Evolutionary conservation across 805 yeast species (phyloP), one percentile per base, ranked within the genome.

Genomic region (Nakazawaea anatomiae): DNA sequence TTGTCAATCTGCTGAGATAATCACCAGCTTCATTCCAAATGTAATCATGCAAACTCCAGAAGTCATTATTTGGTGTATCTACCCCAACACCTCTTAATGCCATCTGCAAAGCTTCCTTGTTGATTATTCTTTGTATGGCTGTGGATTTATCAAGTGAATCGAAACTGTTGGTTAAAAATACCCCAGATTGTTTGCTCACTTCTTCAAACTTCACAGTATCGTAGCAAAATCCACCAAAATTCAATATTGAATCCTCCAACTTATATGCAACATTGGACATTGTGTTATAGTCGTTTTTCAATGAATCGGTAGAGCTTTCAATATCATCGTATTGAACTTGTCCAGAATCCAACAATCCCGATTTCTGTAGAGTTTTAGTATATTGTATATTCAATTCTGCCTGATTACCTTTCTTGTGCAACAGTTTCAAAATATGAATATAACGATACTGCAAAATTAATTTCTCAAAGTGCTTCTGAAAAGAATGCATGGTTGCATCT

Each of bases 401-500:
- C 57, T 79, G 80, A 28, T 65, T 67, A 2, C 67, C 63, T 47
- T 72, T 73, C 18, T 60, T 60, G n/a, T 77, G 72, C 10, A 78
- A 61, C 3, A 79, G 72, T 54, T 77, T 77, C n/a, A 80, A 58
- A 10, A 79, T 67, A 56, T 74, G 77, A 29, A 79, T 67, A 47
- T 73, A 76, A 25, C 81, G 78, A 61, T 70, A 76, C 50, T 79
- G 81, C 34, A 62, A 59, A n/a, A 67, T 64, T 32, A 80, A 57
- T 2, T 59, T 60, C 47, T 78, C 82, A 56, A 79, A 76, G 57
- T 79, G 83, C 39, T 76, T 66, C 27, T 65, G 57, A 48, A 79
- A 74, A 0, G 83, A 80, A 61, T 75, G 77, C 48, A 72, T 76
- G 2, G 81, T 72, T 1, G 82, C 79, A 52, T 79, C 83, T 45